phyloP scores from a whole-genome alignment of 2,329 filamentous ascomycete species.

The Colletotrichum incanum region DNA sequence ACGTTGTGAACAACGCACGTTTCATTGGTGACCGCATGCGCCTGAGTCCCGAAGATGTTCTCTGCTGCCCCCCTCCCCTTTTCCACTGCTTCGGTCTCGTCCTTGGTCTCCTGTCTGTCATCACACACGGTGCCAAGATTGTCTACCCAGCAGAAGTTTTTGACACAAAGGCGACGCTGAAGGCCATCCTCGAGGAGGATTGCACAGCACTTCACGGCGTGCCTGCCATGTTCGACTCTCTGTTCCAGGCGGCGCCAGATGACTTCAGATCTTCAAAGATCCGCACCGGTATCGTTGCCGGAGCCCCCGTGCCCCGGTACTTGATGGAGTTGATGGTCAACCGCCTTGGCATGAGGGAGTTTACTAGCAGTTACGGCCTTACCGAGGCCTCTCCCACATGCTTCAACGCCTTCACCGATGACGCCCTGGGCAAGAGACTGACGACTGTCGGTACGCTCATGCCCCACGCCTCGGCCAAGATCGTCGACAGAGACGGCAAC shows the following conservation, averaged over 20 bases:
- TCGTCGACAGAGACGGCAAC: slow-evolving; percentile 77
- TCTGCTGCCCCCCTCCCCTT: slow-evolving; percentile 87
- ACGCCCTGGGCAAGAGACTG: slow-evolving; percentile 76
- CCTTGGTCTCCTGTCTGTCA: slow-evolving; percentile 78
- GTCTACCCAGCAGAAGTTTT: slow-evolving; percentile 85
- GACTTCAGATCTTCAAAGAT: slow-evolving; percentile 67
- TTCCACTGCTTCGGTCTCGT: slow-evolving; percentile 92
- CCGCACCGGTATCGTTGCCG: slow-evolving; percentile 84
- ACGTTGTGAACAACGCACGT: slow-evolving; percentile 76
- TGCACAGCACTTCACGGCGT: slow-evolving; percentile 87
- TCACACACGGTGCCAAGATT: slow-evolving; percentile 83
- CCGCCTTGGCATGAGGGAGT: slow-evolving; percentile 82
- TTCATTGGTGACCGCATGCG: slow-evolving; percentile 84
- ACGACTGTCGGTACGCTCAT: slow-evolving; percentile 83
- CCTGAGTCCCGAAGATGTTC: slow-evolving; percentile 75
- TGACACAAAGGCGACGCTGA: slow-evolving; percentile 76
- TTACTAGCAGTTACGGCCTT: slow-evolving; percentile 79
- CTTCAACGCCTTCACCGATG: slow-evolving; percentile 85
- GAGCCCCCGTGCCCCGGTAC: slow-evolving; percentile 81
- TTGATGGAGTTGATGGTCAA: slow-evolving; percentile 82
- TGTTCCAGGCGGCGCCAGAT: slow-evolving; percentile 63
- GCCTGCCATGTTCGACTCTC: slow-evolving; percentile 86
- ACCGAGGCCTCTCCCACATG: slow-evolving; percentile 86
- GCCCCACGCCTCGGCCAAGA: slow-evolving; percentile 84
- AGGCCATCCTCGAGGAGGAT: slow-evolving; percentile 75